A percentile compares a stretch with the other conserved stretches of the same genome.
Evolutionary conservation across 306 rosid genomes (phyloP).

Genomic region (Sicyos baderoa): DNA sequence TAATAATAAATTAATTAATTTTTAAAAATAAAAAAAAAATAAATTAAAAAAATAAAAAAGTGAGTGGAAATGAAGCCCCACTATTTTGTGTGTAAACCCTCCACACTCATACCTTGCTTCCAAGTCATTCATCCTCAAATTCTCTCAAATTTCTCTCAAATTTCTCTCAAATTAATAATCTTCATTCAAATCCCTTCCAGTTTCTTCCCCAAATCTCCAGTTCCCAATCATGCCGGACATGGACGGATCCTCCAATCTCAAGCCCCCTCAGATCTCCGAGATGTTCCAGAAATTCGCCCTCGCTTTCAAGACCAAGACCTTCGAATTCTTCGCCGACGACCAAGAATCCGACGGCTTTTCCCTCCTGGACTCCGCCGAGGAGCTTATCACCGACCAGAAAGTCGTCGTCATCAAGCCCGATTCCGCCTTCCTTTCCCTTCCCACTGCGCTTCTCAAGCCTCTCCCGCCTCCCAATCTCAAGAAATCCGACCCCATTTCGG

Average conservation of each 20-base stretch:
- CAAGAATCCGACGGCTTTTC: slow-evolving; percentile 64
- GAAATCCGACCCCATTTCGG: slow-evolving; percentile 20
- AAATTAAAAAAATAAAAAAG: no score
- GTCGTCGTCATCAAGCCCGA: slow-evolving; percentile 89
- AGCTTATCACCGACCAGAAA: slow-evolving; percentile 80
- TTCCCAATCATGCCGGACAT: slow-evolving; percentile 43
- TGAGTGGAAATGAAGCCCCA: slow-evolving; percentile 7
- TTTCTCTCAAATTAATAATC: not conserved
- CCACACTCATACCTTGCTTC: slow-evolving; percentile 42
- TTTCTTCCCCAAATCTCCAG: not conserved
- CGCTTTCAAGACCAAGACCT: slow-evolving; percentile 85
- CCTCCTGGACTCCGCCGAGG: slow-evolving; percentile 84
- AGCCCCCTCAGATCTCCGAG: slow-evolving; percentile 88
- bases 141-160: not conserved
- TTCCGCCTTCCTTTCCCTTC: slow-evolving; percentile 21
- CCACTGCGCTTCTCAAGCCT: slow-evolving; percentile 18
- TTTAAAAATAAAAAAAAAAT: no score
- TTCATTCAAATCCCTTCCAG: not conserved
- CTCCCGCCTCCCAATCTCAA: slow-evolving; percentile 11
- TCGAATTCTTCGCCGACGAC: slow-evolving; percentile 75
- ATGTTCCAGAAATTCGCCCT: slow-evolving; percentile 92
- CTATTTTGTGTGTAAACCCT: slow-evolving; percentile 15
- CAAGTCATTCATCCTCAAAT: slow-evolving; percentile 37
- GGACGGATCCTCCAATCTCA: slow-evolving; percentile 48
- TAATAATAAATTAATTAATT: no score